Conservation (phyloP, 352 stramenopile genomes). For the Blastocystis sp. region DNA sequence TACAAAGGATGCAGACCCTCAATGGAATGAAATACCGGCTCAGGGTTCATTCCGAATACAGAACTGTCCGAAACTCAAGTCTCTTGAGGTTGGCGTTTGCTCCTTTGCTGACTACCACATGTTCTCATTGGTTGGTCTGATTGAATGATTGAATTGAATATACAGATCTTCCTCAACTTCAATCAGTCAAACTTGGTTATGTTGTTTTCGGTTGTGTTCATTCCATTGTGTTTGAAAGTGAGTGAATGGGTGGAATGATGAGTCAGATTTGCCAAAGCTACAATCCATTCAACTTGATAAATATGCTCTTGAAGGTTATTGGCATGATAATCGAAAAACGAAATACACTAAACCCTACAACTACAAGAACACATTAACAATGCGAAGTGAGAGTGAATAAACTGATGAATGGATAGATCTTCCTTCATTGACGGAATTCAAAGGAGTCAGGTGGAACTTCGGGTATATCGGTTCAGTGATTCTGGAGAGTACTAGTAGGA, state of each 20-base stretch:
- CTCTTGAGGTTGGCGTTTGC: not conserved
- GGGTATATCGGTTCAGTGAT: not conserved
- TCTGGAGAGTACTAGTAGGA: not conserved
- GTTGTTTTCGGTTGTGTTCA: not conserved
- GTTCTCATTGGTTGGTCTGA: not conserved
- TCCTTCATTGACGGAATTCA: not conserved
- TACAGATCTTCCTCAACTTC: constrained; percentile 6
- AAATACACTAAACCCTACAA: not conserved
- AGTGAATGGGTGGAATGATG: not conserved
- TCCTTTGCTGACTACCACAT: not conserved
- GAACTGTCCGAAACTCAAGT: not conserved
- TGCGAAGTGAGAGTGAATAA: not conserved
- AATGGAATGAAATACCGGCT: not conserved
- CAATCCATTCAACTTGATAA: not conserved
- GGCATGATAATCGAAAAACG: not conserved
- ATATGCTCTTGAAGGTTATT: not conserved
- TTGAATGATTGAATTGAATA: too few species aligned
- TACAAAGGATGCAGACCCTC: not conserved
- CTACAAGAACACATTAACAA: not conserved
- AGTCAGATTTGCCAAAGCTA: not conserved
- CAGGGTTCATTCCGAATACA: not conserved
- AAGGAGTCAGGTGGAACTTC: not conserved
- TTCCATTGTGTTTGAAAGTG: not conserved
- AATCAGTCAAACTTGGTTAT: not conserved
- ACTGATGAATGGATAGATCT: not conserved